Evolutionary conservation across 441 rosid genomes (phyloP).

Genomic region (Populus hybrid): DNA sequence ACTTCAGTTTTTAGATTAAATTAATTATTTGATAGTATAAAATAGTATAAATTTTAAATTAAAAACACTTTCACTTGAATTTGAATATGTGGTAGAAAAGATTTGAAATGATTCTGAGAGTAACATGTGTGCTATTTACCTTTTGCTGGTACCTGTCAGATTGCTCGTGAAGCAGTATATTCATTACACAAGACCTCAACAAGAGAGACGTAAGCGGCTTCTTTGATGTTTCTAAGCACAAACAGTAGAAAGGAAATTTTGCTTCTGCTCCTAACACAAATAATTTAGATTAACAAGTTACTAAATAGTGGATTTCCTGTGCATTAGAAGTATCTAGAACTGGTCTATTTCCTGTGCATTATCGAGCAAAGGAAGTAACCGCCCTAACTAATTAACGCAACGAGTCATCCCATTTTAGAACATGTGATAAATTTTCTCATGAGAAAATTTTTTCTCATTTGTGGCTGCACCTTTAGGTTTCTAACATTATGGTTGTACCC

Average conservation of each 20-base stretch:
- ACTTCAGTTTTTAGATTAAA: no score
- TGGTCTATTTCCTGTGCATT: background rate
- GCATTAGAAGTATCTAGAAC: background rate
- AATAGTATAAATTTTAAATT: no score
- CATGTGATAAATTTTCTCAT: no score
- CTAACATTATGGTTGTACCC: background rate
- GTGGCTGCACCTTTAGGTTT: background rate
- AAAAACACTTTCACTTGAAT: no score
- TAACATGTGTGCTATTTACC: background rate
- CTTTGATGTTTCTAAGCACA: background rate
- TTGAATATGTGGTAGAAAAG: no score
- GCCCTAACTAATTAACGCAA: no score
- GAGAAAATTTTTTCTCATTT: no score
- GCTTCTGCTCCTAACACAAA: background rate
- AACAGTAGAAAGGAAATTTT: background rate
- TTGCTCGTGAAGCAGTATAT: conserved; percentile 71
- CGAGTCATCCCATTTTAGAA: background rate
- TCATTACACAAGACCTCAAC: conserved; percentile 97
- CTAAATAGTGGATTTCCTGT: background rate
- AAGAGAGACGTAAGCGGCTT: conserved; percentile 77
- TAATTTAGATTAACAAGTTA: background rate
- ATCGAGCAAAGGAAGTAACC: background rate
- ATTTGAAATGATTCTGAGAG: no score
- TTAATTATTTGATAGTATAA: no score
- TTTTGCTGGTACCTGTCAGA: background rate